Base-by-base conservation (phyloP, 768 basidiomycete genomes). In the Candolleomyces aberdarensis region DNA sequence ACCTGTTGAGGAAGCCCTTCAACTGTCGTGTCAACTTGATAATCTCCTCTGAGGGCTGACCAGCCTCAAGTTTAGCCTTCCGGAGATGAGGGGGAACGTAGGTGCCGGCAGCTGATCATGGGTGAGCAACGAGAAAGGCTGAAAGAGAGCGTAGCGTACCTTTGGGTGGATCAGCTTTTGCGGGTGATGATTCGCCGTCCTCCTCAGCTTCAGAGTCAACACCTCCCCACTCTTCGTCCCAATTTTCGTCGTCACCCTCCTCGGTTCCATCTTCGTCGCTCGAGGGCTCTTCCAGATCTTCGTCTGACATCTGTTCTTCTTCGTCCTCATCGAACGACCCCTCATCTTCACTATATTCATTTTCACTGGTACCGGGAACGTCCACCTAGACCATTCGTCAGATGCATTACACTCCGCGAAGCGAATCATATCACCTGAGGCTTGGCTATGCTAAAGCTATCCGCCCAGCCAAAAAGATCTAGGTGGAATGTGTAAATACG, bases 1-100 rank as follows among this genome's bases (percentile, higher is more conserved):
- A 92, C 93, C 91, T 83, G 73, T 98, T 97, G 52, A 97, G 80
- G 17, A 94, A 74, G 69, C 94, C 96, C 74, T 97, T 95, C 31
- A 93, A 73, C 65, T 89, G 91, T 51, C 88, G 81, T 3, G 78
- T 83, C 40, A 97, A 78, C 72, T 89, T 91, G 13, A 78, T 63
- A 26, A 76, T 67, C 15, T 72, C 73, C 43, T 79, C 78, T 2
- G 80, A 75, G n/a, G 70, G 66, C 19, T 71, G 64, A 19, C 71
- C 69, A 62, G 67, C 64, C 22, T 64, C 62, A 43, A 56, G 41
- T 32, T 70, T 67, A 7, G 57, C 63, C 44, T 81, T 80, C 36
- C 92, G 83, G 2, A 94, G 74, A 66, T 91, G 86, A 1, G 95
- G 94, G 0, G 94, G 94, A n/a, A 95, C 72, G 69, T 96, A 97